phyloP scores from a whole-genome alignment of 2,329 filamentous ascomycete species.

The Ophiostoma sp. region DNA sequence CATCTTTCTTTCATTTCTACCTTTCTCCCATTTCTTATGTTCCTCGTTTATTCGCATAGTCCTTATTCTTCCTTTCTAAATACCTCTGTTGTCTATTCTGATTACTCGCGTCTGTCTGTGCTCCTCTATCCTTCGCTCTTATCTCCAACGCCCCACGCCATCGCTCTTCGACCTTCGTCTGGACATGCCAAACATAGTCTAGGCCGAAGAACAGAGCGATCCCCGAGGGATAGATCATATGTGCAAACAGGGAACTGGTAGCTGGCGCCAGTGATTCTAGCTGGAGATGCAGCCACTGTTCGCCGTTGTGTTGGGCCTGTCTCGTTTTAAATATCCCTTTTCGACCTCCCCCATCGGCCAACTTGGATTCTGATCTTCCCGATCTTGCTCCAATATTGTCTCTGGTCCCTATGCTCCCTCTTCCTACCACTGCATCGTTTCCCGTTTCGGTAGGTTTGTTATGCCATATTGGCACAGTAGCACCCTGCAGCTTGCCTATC shows the following conservation, averaged over 20 bases:
- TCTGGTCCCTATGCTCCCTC: background rate
- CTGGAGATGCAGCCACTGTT: background rate
- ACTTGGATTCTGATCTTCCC: too few relatives aligned
- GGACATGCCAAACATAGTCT: constrained; percentile 19
- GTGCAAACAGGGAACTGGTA: background rate
- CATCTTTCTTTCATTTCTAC: too few relatives aligned
- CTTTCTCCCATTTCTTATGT: too few relatives aligned
- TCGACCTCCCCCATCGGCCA: background rate
- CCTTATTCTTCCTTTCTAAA: too few relatives aligned
- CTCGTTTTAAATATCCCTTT: constrained; percentile 8
- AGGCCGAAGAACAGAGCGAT: background rate
- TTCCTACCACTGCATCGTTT: background rate
- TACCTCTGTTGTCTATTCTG: background rate
- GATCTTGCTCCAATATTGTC: background rate
- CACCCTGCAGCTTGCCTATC: background rate
- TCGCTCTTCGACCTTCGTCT: constrained; percentile 16
- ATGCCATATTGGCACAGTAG: background rate
- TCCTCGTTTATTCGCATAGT: too few relatives aligned
- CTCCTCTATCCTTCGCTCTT: constrained; percentile 3
- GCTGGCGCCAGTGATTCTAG: background rate
- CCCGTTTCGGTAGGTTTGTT: background rate
- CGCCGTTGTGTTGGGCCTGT: background rate
- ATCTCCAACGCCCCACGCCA: constrained; percentile 21
- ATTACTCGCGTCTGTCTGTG: background rate
- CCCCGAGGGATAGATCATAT: background rate